Evolutionary conservation across 371 early-diverging fungal genomes (phyloP), one percentile per base, ranked within the genome.

Genomic region (Saksenaea oblongispora): DNA sequence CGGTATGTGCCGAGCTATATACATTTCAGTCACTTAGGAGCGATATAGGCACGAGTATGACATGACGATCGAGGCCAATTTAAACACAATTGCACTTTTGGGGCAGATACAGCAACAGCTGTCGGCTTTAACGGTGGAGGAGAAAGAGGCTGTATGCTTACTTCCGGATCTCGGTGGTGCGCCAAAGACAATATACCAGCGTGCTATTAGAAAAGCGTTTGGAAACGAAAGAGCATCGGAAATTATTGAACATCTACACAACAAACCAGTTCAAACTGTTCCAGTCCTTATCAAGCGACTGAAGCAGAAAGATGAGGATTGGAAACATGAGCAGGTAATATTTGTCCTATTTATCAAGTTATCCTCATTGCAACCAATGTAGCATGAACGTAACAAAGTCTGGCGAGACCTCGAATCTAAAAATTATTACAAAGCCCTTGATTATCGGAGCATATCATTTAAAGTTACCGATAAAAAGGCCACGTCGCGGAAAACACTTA

Each of bases 341-440:
- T 56, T 24, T 17, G 36, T 9, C 55, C 26, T 27, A 26, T 31
- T 14, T 58, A 28, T 28, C 58, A 22, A 59, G 44, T 8, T 54
- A 34, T 54, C 15, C 44, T 88, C 87, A 67, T 92, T 88, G 80
- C 97, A 17, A 86, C 89, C 91, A 47, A 36, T n/a, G n/a, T 71
- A 94, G 84, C 89, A 95, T 62, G 93, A 94, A 51, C 94, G 91
- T 86, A 90, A 92, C 74, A 96, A 96, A 73, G 84, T 97, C 7
- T 99, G 99, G 99, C 87, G 97, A 34, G 95, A 97, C 56, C 78
- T 90, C 17, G 95, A 98, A 34, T 75, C 85, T 56, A 93, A 94
- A 69, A 98, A 98, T 83, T 98, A 91, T 84, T 96, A 94, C 79
- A 97, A 97, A 70, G 91, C 99, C 0, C 79, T 99, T 27, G 99